Base-by-base conservation (phyloP, 345 rosid genomes). In the Brassica carinata region DNA sequence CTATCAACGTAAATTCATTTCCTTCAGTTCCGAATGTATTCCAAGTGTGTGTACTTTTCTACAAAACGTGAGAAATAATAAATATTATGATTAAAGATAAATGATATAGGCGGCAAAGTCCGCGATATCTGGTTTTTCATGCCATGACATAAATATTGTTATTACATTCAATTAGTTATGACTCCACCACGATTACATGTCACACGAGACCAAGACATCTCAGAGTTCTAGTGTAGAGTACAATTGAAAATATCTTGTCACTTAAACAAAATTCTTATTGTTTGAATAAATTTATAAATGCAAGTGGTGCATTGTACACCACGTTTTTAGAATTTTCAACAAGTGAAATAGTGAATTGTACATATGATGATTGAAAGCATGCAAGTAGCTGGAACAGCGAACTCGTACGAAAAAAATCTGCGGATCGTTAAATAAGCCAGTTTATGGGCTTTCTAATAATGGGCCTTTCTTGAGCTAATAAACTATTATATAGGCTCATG, bases 51-150 rank as follows among this genome's bases (percentile, higher is more conserved):
- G 33, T 26, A 4, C 26, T 10, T 27, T 26, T 63, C 31, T 27
- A 26, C 7, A 7, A 29, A 63, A 29, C 67, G 29, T 27, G 8
- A 11, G 26, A 58, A 59, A 23, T 5, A 26, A 29, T 5, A 64
- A 0, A 30, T 14, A 30, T 64, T 30, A 7, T 31, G 68, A 9
- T 14, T 2, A 13, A 6, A 63, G 31, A 30, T 14, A 59, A 27
- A 30, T 17, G 48, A 66, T 5, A 34, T 8, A 65, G 45, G 26
- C 10, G 5, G 70, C 26, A 34, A 66, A 43, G 19, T 19, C 58
- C 13, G 33, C 38, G 59, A 45, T 17, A 69, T 69, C 72, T 69
- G 19, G 13, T 26, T 69, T 69, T 69, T 69, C 72, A 69, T 69
- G 72, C 61, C 61, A 29, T 14, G 19, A 1, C 13, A 69, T 23